These are phyloP conservation scores for Dactylellina haptotyla DNA, from an alignment of 2,329 filamentous ascomycete genomes.

Conservation along the genomic window DNA sequence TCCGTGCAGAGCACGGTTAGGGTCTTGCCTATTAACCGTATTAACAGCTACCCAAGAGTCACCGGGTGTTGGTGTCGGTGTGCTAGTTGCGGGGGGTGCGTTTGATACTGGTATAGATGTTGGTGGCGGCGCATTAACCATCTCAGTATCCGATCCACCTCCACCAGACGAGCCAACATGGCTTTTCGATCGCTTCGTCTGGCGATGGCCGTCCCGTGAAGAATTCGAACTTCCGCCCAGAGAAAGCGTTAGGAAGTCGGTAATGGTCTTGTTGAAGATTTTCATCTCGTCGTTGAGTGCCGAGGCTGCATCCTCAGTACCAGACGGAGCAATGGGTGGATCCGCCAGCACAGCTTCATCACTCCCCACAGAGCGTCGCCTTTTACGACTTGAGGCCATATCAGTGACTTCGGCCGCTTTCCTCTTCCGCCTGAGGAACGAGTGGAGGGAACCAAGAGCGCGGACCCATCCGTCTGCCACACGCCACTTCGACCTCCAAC, in stretches of 20 bases:
- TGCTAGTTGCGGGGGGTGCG: background rate
- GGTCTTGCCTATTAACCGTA: slow-evolving; percentile 38
- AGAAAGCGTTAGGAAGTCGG: slow-evolving; percentile 44
- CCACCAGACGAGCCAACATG: slow-evolving; percentile 41
- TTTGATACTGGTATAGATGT: slow-evolving; percentile 13
- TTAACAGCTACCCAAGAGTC: slow-evolving; percentile 53
- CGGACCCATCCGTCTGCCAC: slow-evolving; percentile 56
- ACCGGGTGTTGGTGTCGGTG: slow-evolving; percentile 15
- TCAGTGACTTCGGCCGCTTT: slow-evolving; percentile 43
- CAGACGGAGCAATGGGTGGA: slow-evolving; percentile 16
- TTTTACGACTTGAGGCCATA: slow-evolving; percentile 48
- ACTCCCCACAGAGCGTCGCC: slow-evolving; percentile 43
- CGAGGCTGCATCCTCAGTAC: slow-evolving; percentile 27
- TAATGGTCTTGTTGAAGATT: slow-evolving; percentile 53
- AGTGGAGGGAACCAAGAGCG: slow-evolving; percentile 55
- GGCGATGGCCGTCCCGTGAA: slow-evolving; percentile 45
- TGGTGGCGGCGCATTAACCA: slow-evolving; percentile 42
- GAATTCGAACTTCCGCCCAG: slow-evolving; percentile 21
- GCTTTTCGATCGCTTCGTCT: slow-evolving; percentile 47
- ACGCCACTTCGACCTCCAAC: slow-evolving; percentile 56
- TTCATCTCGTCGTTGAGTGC: slow-evolving; percentile 51
- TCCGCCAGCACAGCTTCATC: slow-evolving; percentile 35
- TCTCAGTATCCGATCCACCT: slow-evolving; percentile 46
- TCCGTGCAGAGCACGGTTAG: slow-evolving; percentile 34
- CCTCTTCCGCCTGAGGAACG: slow-evolving; percentile 40